Conservation (phyloP, 83 land plant genomes). For the Picea mariana region DNA sequence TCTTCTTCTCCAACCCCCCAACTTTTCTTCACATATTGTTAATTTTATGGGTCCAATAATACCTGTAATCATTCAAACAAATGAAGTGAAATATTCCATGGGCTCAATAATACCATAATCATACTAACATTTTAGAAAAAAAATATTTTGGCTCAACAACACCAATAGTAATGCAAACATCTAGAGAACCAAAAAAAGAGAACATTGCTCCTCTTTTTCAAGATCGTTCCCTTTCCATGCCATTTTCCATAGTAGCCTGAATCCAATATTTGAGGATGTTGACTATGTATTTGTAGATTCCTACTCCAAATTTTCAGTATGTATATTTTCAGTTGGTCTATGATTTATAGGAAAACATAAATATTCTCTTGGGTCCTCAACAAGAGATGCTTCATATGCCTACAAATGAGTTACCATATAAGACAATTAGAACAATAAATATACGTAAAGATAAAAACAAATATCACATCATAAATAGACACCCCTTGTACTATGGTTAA, state of each 20-base stretch:
- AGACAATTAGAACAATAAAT: no score
- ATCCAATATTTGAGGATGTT: constrained; percentile 90
- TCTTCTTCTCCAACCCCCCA: constrained; percentile 97
- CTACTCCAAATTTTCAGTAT: constrained; percentile 84
- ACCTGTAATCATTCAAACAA: constrained; percentile 41
- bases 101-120: not conserved
- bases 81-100: not conserved
- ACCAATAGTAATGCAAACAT: not conserved
- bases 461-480: no score
- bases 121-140: not conserved
- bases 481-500: no score
- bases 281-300: constrained; percentile 89
- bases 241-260: constrained; percentile 91
- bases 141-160: not conserved
- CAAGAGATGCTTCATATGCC: constrained; percentile 61
- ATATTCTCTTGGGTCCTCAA: constrained; percentile 76
- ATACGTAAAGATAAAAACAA: no score
- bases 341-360: constrained; percentile 81
- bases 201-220: constrained; percentile 99
- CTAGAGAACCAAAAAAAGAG: not conserved
- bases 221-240: constrained; percentile 99
- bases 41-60: constrained; percentile 94
- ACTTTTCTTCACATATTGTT: constrained; percentile 85
- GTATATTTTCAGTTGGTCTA: constrained; percentile 78
- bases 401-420: constrained; percentile 10